Evolutionary conservation across 73 alveolate genomes (phyloP).

Genomic region (Breviolum minutum): DNA sequence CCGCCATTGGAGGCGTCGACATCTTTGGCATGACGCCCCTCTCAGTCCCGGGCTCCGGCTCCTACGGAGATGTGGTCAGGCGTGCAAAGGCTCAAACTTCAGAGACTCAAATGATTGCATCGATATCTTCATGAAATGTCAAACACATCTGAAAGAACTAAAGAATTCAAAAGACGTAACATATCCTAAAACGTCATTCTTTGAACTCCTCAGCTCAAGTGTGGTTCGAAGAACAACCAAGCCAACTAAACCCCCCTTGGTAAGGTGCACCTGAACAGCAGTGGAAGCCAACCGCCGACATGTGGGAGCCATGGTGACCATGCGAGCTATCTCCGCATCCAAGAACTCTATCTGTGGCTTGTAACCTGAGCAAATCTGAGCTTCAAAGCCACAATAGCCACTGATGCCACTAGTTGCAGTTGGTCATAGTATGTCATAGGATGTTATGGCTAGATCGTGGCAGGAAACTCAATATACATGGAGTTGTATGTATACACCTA

Average conservation of each 20-base stretch:
- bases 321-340: conserved; percentile 74
- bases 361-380: conserved; percentile 22
- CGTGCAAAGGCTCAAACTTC: background rate
- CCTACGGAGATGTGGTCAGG: background rate
- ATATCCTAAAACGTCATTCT: background rate
- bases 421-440: background rate
- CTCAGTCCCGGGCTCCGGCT: conserved; percentile 58
- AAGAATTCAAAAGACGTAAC: background rate
- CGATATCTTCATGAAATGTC: background rate
- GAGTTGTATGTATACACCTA: too few relatives aligned
- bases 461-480: too few relatives aligned
- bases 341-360: conserved; percentile 81
- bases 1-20: conserved; percentile 57
- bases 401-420: background rate
- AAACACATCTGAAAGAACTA: background rate
- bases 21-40: conserved; percentile 49
- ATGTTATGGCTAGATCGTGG: background rate
- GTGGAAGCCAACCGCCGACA: conserved; percentile 69
- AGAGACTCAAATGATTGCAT: background rate
- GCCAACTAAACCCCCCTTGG: background rate
- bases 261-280: conserved; percentile 26
- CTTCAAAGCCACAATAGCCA: too few relatives aligned
- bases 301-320: conserved; percentile 86
- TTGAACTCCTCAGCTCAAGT: too few relatives aligned
- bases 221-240: too few relatives aligned